These are phyloP conservation scores for Rutstroemia sydowiana DNA, from an alignment of 2,329 filamentous ascomycete genomes.

Conservation along the genomic window DNA sequence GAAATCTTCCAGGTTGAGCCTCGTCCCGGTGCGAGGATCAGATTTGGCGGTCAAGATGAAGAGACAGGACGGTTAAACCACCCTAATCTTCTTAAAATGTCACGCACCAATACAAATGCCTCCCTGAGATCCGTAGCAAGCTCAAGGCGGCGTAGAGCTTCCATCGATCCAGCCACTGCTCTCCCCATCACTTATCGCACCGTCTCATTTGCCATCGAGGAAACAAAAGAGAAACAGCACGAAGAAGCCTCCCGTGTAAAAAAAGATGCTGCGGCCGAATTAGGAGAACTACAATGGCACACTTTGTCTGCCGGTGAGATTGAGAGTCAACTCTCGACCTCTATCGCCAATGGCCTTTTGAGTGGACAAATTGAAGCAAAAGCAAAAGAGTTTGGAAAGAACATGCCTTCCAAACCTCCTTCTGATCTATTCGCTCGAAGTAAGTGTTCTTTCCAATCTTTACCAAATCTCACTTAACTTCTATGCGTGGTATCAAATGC, in stretches of 20 bases:
- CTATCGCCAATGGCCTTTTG: slow-evolving; percentile 49
- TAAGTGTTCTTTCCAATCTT: not conserved
- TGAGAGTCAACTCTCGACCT: slow-evolving; percentile 49
- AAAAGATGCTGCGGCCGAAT: slow-evolving; percentile 41
- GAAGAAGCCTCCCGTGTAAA: slow-evolving; percentile 36
- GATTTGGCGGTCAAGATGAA: slow-evolving; percentile 12
- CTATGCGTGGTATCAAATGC: too few relatives aligned
- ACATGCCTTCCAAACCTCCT: slow-evolving; percentile 57
- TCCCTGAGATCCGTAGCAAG: slow-evolving; percentile 13
- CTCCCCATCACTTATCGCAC: slow-evolving; percentile 47
- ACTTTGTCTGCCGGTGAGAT: slow-evolving; percentile 49
- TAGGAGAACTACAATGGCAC: slow-evolving; percentile 61
- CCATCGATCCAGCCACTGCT: slow-evolving; percentile 34
- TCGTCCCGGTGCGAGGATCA: slow-evolving; percentile 11
- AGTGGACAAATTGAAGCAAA: slow-evolving; percentile 46
- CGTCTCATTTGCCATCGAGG: slow-evolving; percentile 48
- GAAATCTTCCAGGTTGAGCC: slow-evolving; percentile 12
- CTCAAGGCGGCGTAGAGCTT: slow-evolving; percentile 14
- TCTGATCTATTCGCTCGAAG: slow-evolving; percentile 46
- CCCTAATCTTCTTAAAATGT: slow-evolving; percentile 5
- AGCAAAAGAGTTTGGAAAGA: slow-evolving; percentile 54
- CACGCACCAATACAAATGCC: slow-evolving; percentile 14
- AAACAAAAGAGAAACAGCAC: slow-evolving; percentile 40
- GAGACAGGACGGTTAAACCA: slow-evolving; percentile 3
- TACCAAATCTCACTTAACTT: too few relatives aligned